Conservation (phyloP, 768 basidiomycete species). For the Hydnomerulius pinastri region DNA sequence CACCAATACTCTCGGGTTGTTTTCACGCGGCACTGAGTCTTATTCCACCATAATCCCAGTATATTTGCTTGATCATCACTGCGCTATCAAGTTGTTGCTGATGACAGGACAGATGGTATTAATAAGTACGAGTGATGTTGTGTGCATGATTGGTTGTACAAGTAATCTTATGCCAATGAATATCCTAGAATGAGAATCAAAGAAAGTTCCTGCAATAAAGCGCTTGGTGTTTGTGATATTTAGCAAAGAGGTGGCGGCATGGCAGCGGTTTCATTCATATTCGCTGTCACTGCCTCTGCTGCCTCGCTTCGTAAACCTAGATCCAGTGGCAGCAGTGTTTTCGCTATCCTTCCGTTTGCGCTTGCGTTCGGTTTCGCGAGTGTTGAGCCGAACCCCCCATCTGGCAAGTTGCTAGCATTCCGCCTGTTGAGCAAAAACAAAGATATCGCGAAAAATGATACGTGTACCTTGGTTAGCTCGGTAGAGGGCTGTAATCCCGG, state of each 20-base stretch:
- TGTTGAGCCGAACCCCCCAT: constrained; percentile 37
- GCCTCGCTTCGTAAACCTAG: constrained; percentile 4
- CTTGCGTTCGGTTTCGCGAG: constrained; percentile 38
- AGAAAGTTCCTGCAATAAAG: too few species aligned
- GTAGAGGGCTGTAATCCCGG: constrained; percentile 71
- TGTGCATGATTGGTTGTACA: constrained; percentile 18
- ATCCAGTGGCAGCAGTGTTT: constrained; percentile 4
- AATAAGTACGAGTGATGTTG: constrained; percentile 7
- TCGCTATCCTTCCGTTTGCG: constrained; percentile 32
- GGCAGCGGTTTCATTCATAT: constrained; percentile 12
- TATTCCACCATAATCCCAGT: too few species aligned
- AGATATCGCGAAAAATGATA: background rate
- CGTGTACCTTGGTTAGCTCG: constrained; percentile 61
- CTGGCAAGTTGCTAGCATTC: constrained; percentile 33
- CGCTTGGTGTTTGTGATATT: too few species aligned
- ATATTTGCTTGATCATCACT: too few species aligned
- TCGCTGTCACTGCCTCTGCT: constrained; percentile 27
- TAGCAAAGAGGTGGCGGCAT: too few species aligned
- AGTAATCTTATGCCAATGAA: background rate
- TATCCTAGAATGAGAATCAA: constrained; percentile 7
- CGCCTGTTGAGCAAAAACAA: constrained; percentile 3
- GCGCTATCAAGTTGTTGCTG: too few species aligned
- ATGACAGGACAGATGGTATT: too few species aligned
- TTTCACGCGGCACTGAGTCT: too few species aligned
- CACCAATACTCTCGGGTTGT: too few species aligned